Evolutionary conservation across 2,329 filamentous ascomycete species (phyloP).

Genomic region (Colletotrichum limetticola): DNA sequence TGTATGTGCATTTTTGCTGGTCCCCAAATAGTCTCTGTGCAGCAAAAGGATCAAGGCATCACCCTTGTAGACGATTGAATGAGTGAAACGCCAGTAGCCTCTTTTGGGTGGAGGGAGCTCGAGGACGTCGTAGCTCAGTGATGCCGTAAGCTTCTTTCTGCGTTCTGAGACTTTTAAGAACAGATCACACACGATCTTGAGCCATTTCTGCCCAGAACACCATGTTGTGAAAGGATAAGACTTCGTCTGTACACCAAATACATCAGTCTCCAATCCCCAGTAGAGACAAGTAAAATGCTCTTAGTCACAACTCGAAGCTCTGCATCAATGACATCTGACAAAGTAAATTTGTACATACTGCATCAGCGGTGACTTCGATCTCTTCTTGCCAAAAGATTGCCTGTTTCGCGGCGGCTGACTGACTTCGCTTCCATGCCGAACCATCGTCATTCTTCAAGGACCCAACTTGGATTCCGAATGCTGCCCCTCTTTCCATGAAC

Average conservation of each 20-base stretch:
- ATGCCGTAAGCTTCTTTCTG: neutral
- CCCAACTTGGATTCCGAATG: neutral
- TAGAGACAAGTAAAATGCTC: no score
- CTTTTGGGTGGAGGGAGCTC: neutral
- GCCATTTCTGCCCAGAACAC: neutral
- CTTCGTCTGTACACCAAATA: no score
- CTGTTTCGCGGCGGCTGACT: no score
- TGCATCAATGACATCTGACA: no score
- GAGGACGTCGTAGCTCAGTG: neutral
- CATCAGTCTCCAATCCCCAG: no score
- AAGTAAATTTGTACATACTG: no score
- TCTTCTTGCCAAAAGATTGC: neutral
- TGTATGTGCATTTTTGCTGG: neutral
- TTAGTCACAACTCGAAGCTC: no score
- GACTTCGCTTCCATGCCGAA: no score
- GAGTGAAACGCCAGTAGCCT: neutral
- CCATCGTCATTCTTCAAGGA: neutral
- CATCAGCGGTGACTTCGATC: no score
- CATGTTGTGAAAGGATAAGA: no score
- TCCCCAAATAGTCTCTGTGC: neutral
- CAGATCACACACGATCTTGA: neutral
- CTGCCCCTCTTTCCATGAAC: conserved; percentile 10
- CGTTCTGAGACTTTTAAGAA: neutral
- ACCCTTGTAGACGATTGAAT: neutral
- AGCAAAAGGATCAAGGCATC: neutral